Evolutionary conservation across 768 basidiomycete genomes (phyloP).

Genomic region (Calocybe cyanea): DNA sequence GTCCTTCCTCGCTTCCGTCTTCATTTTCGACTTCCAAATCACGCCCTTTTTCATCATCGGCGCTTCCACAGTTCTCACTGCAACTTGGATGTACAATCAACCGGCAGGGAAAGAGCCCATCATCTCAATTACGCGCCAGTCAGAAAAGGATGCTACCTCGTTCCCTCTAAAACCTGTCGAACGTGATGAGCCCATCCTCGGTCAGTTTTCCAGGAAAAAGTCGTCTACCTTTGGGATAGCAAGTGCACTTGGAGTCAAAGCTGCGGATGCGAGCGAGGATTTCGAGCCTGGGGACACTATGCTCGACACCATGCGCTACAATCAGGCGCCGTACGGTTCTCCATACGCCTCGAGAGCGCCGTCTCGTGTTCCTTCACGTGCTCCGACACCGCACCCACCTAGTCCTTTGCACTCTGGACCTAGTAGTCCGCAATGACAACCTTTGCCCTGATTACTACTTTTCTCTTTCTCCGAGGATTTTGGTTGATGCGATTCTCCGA

Average conservation of each 20-base stretch:
- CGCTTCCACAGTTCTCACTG: constrained; percentile 75
- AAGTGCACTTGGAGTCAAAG: constrained; percentile 42
- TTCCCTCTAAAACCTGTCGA: constrained; percentile 34
- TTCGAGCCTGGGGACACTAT: constrained; percentile 15
- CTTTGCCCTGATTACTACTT: not conserved
- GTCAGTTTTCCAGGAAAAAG: constrained; percentile 49
- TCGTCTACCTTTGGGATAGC: constrained; percentile 45
- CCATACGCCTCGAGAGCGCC: constrained; percentile 35
- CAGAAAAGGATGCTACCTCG: constrained; percentile 23
- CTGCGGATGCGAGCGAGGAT: constrained; percentile 8
- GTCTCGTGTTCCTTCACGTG: constrained; percentile 29
- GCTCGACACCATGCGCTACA: constrained; percentile 32
- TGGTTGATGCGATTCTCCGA: not conserved
- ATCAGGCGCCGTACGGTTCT: constrained; percentile 37
- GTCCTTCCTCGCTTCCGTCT: constrained; percentile 91
- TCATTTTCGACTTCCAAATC: constrained; percentile 86
- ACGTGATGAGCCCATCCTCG: constrained; percentile 55
- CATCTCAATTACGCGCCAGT: constrained; percentile 22
- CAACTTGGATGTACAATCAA: constrained; percentile 96
- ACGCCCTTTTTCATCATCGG: constrained; percentile 87
- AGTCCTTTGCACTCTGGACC: constrained; percentile 13
- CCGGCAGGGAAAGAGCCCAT: constrained; percentile 36
- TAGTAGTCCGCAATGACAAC: constrained; percentile 9
- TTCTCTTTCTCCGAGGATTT: not conserved
- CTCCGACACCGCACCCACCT: constrained; percentile 23